These are phyloP conservation scores for Kalmanozyma brasiliensis DNA, from an alignment of 1,284 basidiomycete genomes.

Conservation along the genomic window DNA sequence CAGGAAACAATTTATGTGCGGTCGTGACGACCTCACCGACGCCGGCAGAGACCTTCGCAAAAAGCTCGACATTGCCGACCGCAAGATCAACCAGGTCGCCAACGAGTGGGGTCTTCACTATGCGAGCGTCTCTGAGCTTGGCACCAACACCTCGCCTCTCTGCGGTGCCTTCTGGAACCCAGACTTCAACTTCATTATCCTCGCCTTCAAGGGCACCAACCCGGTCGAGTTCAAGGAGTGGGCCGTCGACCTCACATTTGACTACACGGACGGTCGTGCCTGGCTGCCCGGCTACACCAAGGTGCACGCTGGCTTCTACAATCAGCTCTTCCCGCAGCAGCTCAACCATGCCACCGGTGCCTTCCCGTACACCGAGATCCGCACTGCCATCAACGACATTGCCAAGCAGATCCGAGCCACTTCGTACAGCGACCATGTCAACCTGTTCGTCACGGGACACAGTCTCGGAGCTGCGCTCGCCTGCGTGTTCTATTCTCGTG, in stretches of 20 bases:
- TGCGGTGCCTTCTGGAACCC: slow-evolving; percentile 50
- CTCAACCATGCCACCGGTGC: slow-evolving; percentile 27
- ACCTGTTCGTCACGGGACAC: slow-evolving; percentile 42
- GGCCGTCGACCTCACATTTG: slow-evolving; percentile 65
- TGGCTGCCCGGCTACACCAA: slow-evolving; percentile 49
- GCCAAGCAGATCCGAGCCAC: slow-evolving; percentile 24
- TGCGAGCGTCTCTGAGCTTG: slow-evolving; percentile 41
- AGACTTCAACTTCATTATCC: slow-evolving; percentile 42
- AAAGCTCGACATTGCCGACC: slow-evolving; percentile 24
- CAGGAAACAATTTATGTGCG: slow-evolving; percentile 14
- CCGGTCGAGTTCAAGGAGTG: slow-evolving; percentile 69
- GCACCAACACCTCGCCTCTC: slow-evolving; percentile 45
- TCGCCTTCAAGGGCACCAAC: slow-evolving; percentile 64
- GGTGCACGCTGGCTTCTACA: slow-evolving; percentile 49
- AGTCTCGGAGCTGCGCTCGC: slow-evolving; percentile 48
- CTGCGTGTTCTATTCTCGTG: slow-evolving; percentile 36
- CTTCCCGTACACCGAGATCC: slow-evolving; percentile 45
- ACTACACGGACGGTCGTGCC: slow-evolving; percentile 40
- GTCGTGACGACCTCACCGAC: slow-evolving; percentile 21
- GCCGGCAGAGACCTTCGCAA: slow-evolving; percentile 20
- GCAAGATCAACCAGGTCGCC: slow-evolving; percentile 37
- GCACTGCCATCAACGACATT: slow-evolving; percentile 29
- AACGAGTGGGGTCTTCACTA: slow-evolving; percentile 49
- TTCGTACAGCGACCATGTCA: slow-evolving; percentile 31
- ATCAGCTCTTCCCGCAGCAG: slow-evolving; percentile 44